A percentile compares a stretch with the other conserved stretches of the same genome.
Conservation (phyloP, 305 asterid species). For the Andrographis paniculata region DNA sequence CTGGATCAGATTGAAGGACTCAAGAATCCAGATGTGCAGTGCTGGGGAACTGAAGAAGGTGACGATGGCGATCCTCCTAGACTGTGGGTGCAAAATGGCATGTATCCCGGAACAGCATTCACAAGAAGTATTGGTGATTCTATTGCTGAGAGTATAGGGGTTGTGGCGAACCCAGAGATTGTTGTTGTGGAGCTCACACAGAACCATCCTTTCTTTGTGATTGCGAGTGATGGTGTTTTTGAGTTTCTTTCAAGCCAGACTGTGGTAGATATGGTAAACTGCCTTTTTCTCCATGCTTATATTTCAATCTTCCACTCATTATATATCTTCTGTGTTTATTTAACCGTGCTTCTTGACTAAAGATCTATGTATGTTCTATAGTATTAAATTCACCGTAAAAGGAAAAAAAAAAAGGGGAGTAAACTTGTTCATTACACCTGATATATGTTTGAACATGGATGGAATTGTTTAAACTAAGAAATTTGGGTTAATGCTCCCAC, state of each 20-base stretch:
- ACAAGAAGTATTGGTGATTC: constrained; percentile 96
- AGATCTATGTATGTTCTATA: too few relatives aligned
- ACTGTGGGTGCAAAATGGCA: constrained; percentile 94
- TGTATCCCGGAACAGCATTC: constrained; percentile 99
- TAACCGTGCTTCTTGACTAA: too few relatives aligned
- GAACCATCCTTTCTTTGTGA: constrained; percentile 74
- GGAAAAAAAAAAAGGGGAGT: constrained; percentile 1
- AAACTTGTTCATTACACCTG: constrained; percentile 3
- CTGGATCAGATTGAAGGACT: constrained; percentile 98
- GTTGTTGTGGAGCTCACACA: constrained; percentile 71
- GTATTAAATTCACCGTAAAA: not conserved
- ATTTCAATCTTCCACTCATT: constrained; percentile 5
- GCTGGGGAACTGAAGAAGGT: constrained; percentile 95
- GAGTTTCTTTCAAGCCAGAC: constrained; percentile 95
- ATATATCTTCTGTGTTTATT: too few relatives aligned
- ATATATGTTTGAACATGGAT: constrained; percentile 3
- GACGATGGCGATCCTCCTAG: constrained; percentile 99
- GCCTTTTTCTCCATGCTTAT: constrained; percentile 13
- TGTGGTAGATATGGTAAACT: constrained; percentile 85
- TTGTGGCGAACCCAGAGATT: constrained; percentile 88
- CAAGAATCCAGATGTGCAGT: constrained; percentile 67
- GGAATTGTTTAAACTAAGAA: too few relatives aligned
- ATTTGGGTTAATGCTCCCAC: too few relatives aligned
- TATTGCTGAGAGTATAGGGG: constrained; percentile 92
- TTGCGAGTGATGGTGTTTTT: constrained; percentile 95